Conservation (phyloP, 371 early-diverging fungal species). For the Actinomortierella ambigua region DNA sequence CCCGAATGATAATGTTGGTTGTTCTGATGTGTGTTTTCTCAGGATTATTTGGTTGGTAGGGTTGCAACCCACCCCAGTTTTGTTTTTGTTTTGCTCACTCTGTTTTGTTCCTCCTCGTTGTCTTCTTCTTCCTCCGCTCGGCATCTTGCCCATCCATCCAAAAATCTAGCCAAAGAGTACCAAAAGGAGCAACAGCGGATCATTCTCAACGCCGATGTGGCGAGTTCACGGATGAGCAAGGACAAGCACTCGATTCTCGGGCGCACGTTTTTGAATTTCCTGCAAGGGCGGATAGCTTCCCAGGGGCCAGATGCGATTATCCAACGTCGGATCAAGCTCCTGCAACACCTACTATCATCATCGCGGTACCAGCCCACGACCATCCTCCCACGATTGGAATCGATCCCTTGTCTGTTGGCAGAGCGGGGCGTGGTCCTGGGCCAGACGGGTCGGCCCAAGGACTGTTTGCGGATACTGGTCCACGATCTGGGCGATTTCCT, state of each 20-base stretch:
- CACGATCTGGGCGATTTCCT: conserved; percentile 62
- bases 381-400: conserved; percentile 12
- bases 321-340: conserved; percentile 18
- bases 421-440: no score
- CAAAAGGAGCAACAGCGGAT: conserved; percentile 36
- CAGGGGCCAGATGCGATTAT: conserved; percentile 14
- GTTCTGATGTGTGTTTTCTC: no score
- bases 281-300: conserved; percentile 4
- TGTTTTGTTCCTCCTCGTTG: no score
- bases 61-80: no score
- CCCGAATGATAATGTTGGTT: no score
- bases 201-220: conserved; percentile 40
- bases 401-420: conserved; percentile 4
- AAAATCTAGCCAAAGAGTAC: conserved; percentile 22
- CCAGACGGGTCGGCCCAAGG: no score
- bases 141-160: neutral
- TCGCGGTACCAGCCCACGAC: conserved; percentile 5
- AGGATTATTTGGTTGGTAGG: no score
- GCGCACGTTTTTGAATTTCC: conserved; percentile 16
- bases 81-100: no score
- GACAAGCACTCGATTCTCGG: neutral
- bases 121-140: neutral
- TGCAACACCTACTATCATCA: conserved; percentile 17
- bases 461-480: conserved; percentile 20
- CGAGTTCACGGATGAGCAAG: no score